phyloP scores from a whole-genome alignment of 202 grass and related monocot genomes.

The Saccharum hybrid region DNA sequence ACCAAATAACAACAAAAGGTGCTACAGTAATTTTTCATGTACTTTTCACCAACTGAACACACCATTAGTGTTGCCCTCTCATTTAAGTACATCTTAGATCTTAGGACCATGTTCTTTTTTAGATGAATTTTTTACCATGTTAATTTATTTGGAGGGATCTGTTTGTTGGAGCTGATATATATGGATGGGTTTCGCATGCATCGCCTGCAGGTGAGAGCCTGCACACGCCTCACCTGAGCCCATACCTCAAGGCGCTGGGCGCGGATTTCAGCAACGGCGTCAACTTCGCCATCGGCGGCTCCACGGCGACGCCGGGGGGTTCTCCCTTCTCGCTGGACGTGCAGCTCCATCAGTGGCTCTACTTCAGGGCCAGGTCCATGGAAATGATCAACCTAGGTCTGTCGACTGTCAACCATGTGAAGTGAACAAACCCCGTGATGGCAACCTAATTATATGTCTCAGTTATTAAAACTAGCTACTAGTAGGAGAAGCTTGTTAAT shows the following conservation, averaged over 20 bases:
- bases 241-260: constrained; percentile 69
- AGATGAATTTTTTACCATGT: not conserved
- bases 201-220: constrained; percentile 61
- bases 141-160: not conserved
- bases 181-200: not conserved
- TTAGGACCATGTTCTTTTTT: not conserved
- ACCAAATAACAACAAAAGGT: too few species aligned
- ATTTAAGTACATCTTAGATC: not conserved
- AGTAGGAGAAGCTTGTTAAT: not conserved
- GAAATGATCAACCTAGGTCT: constrained; percentile 52
- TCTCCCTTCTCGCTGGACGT: constrained; percentile 69
- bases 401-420: constrained; percentile 3
- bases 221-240: constrained; percentile 64
- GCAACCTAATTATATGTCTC: not conserved
- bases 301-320: constrained; percentile 51
- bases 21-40: too few species aligned
- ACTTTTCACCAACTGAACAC: too few species aligned
- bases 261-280: constrained; percentile 73
- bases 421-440: too few species aligned
- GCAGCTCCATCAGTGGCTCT: constrained; percentile 67
- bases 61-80: not conserved
- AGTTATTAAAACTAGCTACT: not conserved
- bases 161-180: not conserved
- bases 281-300: constrained; percentile 88
- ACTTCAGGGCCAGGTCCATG: constrained; percentile 62